phyloP scores from a whole-genome alignment of 257 asterid genomes.

The Perilla frutescens region DNA sequence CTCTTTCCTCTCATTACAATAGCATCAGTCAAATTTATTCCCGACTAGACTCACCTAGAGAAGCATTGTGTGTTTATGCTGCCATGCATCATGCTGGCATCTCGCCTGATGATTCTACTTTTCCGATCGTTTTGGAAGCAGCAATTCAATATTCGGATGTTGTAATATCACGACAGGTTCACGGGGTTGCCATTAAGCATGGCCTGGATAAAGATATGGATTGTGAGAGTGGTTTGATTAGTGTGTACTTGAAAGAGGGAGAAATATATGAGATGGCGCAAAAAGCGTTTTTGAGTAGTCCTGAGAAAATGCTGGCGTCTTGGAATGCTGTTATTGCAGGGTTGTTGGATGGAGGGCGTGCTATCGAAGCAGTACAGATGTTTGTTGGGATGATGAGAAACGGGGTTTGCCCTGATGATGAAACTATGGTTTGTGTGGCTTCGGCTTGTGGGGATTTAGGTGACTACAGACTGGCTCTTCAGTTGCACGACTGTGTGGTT shows the following conservation, averaged over 20 bases:
- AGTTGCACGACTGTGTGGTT: conserved; percentile 77
- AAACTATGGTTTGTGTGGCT: conserved; percentile 81
- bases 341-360: conserved; percentile 74
- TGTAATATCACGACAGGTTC: conserved; percentile 51
- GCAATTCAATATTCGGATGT: conserved; percentile 46
- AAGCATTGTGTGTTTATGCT: conserved; percentile 57
- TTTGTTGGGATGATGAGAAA: conserved; percentile 56
- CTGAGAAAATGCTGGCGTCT: conserved; percentile 74
- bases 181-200: conserved; percentile 54
- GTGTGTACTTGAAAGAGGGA: conserved; percentile 60
- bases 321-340: conserved; percentile 92
- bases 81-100: conserved; percentile 68
- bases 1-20: conserved; percentile 71
- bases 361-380: conserved; percentile 65
- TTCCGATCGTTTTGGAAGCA: conserved; percentile 71
- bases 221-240: conserved; percentile 80
- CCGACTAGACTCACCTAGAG: conserved; percentile 59
- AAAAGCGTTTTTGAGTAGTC: conserved; percentile 65
- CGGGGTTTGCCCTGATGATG: conserved; percentile 74
- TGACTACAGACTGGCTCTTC: conserved; percentile 67
- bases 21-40: conserved; percentile 67
- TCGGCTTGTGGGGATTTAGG: conserved; percentile 85
- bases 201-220: conserved; percentile 64
- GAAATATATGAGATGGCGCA: conserved; percentile 51
- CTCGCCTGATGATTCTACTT: conserved; percentile 63